phyloP scores from a whole-genome alignment of 2,329 filamentous ascomycete genomes.

The Lasiodiplodia theobromae region DNA sequence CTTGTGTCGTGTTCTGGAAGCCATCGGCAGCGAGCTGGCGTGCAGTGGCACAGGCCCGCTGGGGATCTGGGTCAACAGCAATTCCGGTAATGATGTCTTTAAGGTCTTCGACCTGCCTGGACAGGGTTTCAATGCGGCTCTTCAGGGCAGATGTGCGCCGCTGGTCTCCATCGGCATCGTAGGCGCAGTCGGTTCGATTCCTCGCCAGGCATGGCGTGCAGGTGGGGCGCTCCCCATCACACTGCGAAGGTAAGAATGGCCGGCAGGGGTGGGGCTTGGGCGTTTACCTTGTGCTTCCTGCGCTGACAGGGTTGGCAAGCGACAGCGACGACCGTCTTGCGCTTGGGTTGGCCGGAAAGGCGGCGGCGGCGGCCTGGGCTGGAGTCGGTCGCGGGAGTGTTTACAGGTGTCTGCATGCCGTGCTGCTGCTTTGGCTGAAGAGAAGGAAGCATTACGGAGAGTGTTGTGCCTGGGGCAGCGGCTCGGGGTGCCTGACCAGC shows the following conservation, averaged over 20 bases:
- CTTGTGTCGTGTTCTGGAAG: slow-evolving; percentile 6
- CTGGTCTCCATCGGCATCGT: slow-evolving; percentile 33
- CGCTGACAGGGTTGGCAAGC: slow-evolving; percentile 31
- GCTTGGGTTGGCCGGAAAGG: neutral
- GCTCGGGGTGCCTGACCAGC: neutral
- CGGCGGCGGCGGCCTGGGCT: neutral
- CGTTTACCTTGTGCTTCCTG: slow-evolving; percentile 34
- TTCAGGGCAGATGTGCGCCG: slow-evolving; percentile 33
- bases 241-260: slow-evolving; percentile 12
- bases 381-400: neutral
- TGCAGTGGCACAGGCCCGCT: slow-evolving; percentile 7
- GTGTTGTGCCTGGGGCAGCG: neutral
- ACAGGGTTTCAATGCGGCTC: slow-evolving; percentile 29
- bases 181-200: slow-evolving; percentile 31
- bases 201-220: slow-evolving; percentile 30
- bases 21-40: slow-evolving; percentile 5
- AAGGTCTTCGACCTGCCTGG: slow-evolving; percentile 20
- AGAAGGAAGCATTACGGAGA: neutral
- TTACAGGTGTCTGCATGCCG: neutral
- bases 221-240: slow-evolving; percentile 32
- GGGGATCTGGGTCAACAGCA: neutral
- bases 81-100: slow-evolving; percentile 21
- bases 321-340: slow-evolving; percentile 27
- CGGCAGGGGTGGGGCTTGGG: neutral
- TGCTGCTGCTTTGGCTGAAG: neutral